Conservation (phyloP, 768 basidiomycete species). For the Tulasnella sp. region DNA sequence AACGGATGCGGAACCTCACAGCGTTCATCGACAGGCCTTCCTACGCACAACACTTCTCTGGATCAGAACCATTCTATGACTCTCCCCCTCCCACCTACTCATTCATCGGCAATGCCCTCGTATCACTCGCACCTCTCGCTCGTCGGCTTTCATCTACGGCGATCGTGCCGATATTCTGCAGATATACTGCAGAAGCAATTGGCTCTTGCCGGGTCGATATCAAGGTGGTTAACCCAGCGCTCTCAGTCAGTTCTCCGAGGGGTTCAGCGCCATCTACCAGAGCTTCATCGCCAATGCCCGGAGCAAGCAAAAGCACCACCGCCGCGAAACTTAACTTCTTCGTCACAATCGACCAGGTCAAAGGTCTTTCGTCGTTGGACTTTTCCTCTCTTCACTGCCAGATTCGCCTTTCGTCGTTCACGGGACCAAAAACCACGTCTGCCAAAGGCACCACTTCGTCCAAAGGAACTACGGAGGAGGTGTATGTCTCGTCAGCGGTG, state of each 20-base stretch:
- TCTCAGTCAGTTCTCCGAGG: slow-evolving; percentile 58
- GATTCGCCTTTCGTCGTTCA: slow-evolving; percentile 83
- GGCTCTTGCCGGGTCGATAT: slow-evolving; percentile 90
- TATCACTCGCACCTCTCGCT: slow-evolving; percentile 80
- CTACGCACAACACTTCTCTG: slow-evolving; percentile 92
- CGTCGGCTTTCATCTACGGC: slow-evolving; percentile 73
- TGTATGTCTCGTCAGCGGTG: slow-evolving; percentile 73
- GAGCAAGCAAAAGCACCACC: slow-evolving; percentile 55
- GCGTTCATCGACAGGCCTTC: slow-evolving; percentile 90
- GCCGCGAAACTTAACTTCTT: slow-evolving; percentile 86
- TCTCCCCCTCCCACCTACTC: slow-evolving; percentile 85
- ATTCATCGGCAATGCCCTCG: slow-evolving; percentile 84
- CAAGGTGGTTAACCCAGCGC: slow-evolving; percentile 70
- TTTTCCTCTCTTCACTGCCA: slow-evolving; percentile 87
- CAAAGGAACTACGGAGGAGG: slow-evolving; percentile 79
- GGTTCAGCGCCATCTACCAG: slow-evolving; percentile 70
- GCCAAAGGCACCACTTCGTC: slow-evolving; percentile 84
- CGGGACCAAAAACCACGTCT: slow-evolving; percentile 65
- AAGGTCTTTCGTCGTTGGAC: slow-evolving; percentile 87
- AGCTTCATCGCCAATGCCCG: slow-evolving; percentile 73
- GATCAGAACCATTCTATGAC: slow-evolving; percentile 92
- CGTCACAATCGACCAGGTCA: slow-evolving; percentile 82
- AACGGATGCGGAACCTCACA: slow-evolving; percentile 91
- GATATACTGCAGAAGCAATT: slow-evolving; percentile 93
- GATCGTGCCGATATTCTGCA: slow-evolving; percentile 88